Percentiles rank a stretch among this genome's conserved stretches.
These are phyloP conservation scores for Knufia fluminis DNA, from an alignment of 2,329 filamentous ascomycete species.

Conservation along the genomic window DNA sequence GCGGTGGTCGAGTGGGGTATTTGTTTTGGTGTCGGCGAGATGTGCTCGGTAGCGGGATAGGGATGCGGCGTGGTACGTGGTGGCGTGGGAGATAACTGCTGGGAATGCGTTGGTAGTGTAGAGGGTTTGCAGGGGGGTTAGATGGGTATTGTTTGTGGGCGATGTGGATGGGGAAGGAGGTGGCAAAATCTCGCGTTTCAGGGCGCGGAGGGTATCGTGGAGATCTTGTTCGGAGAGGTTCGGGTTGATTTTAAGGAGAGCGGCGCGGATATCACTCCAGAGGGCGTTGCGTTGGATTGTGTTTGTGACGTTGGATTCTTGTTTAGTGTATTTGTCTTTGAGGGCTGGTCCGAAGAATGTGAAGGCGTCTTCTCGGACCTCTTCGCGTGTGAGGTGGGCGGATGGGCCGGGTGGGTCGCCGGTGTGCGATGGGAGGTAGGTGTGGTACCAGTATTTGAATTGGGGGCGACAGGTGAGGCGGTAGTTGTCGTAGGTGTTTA, in stretches of 20 bases:
- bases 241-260: neutral
- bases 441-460: slow-evolving; percentile 21
- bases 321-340: slow-evolving; percentile 10
- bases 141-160: too few relatives aligned
- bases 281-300: slow-evolving; percentile 11
- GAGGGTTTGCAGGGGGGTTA: neutral
- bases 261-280: slow-evolving; percentile 17
- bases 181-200: slow-evolving; percentile 1
- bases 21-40: neutral
- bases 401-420: slow-evolving; percentile 8
- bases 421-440: slow-evolving; percentile 16
- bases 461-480: slow-evolving; percentile 27
- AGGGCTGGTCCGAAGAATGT: slow-evolving; percentile 16
- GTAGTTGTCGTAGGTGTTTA: slow-evolving; percentile 20
- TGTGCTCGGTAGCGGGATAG: neutral
- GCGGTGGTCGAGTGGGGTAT: neutral
- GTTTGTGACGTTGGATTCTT: slow-evolving; percentile 7
- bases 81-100: neutral
- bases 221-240: neutral
- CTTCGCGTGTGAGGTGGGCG: slow-evolving; percentile 13
- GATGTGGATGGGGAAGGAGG: neutral
- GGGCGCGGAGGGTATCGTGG: neutral
- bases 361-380: slow-evolving; percentile 16
- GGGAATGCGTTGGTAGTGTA: neutral
- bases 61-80: neutral